Evolutionary conservation across 208 protist genomes (phyloP).

Genomic region (Trypanosoma boissoni): DNA sequence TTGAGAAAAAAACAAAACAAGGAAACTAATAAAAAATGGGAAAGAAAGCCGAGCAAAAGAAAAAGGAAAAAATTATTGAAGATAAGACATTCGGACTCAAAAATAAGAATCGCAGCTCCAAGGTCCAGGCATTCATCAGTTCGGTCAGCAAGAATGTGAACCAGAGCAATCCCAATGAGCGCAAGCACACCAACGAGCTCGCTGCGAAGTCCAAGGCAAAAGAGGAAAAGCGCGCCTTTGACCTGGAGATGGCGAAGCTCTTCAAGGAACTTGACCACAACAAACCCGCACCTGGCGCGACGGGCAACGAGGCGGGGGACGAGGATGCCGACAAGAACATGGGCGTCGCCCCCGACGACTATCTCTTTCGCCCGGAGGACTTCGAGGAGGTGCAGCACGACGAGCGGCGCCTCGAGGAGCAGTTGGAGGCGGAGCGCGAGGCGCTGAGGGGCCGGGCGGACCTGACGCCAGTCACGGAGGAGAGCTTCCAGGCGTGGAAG

Average conservation of each 20-base stretch:
- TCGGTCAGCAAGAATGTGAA: conserved; percentile 64
- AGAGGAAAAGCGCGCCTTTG: conserved; percentile 73
- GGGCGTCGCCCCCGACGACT: conserved; percentile 73
- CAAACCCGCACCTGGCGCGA: conserved; percentile 11
- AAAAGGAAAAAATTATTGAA: conserved; percentile 88
- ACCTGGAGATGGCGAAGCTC: conserved; percentile 81
- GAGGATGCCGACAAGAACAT: conserved; percentile 35
- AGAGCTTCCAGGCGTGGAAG: conserved; percentile 76
- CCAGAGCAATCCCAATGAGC: conserved; percentile 57
- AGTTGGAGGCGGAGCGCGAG: conserved; percentile 82
- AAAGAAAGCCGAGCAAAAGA: conserved; percentile 82
- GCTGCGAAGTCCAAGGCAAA: conserved; percentile 63
- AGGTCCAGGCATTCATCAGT: conserved; percentile 89
- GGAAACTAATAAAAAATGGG: conserved; percentile 23
- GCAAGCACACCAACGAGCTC: conserved; percentile 61
- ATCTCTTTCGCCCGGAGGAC: conserved; percentile 88
- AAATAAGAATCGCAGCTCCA: conserved; percentile 90
- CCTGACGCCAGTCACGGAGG: conserved; percentile 83
- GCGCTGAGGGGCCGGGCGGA: conserved; percentile 67
- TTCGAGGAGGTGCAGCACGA: conserved; percentile 85
- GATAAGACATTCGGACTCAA: conserved; percentile 93
- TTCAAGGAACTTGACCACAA: conserved; percentile 63
- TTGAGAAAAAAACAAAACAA: background rate
- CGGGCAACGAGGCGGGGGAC: conserved; percentile 20
- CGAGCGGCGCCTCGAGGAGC: conserved; percentile 81